Evolutionary conservation across 2,329 filamentous ascomycete species (phyloP), one percentile per base, ranked within the genome.

Genomic region (Cladorrhinum sp.): DNA sequence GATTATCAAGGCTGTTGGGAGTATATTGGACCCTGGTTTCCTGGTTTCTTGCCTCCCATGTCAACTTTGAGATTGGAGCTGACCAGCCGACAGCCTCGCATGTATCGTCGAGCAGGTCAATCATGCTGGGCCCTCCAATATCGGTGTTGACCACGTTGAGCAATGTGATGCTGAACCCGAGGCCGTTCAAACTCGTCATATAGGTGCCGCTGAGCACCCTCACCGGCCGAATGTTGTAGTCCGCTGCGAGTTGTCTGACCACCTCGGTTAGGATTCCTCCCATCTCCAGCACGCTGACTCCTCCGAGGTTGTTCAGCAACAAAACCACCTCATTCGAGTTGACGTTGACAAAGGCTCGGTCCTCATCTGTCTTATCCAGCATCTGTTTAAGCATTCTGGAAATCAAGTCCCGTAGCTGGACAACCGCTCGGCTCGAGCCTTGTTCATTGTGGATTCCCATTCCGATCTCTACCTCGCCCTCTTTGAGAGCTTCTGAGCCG

Each of bases 361-460:
- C 89, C 68, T 81, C 76, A 71, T 92, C 90, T 29, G 72, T 75
- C 53, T 77, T 76, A 66, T 91, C 85, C 22, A 92, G 79, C 69
- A 91, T 81, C 74, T 91, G 87, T 57, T 77, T 76, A 49, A 93
- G 77, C 88, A 93, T 91, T 60, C 78, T 85, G 67, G 77, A 77
- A 25, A 88, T 81, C 25, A 88, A 75, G 62, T 77, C 77, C 12
- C 80, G 79, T 59, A 87, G 74, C 62, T 79, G 77, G n/a, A 82
- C 74, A 65, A 76, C 78, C 45, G 78, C 79, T 27, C 81, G 75
- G 5, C 78, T 80, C 3, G 80, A 85, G 2, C 85, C 85, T 0
- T 83, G 76, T 72, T 89, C 87, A 68, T 91, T 91, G 72, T 92
- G 89, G 66, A 91, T 91, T 12, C 89, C 89, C 89, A 92, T 92